Evolutionary conservation across 1,139 yeast species (phyloP).

Genomic region (Yamadazyma mexicana): DNA sequence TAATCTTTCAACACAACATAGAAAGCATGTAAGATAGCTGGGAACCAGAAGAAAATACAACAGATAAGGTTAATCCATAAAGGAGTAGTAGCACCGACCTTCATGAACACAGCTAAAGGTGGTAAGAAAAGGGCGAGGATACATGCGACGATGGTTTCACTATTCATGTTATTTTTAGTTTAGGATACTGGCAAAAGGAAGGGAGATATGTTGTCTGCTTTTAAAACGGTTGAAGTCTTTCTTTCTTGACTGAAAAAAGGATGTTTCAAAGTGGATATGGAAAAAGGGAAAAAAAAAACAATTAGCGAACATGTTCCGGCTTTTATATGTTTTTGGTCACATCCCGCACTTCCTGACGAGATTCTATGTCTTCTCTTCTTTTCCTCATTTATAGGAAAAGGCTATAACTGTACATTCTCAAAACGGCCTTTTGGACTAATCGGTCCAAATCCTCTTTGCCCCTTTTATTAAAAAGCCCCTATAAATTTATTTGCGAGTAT

Average conservation of each 20-base stretch:
- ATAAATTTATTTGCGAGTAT: too few relatives aligned
- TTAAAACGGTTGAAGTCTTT: background rate
- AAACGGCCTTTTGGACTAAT: too few relatives aligned
- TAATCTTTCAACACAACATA: slow-evolving; percentile 52
- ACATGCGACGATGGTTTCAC: slow-evolving; percentile 45
- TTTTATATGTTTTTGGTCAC: slow-evolving; percentile 1
- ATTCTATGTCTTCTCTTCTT: background rate
- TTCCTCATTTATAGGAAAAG: too few relatives aligned
- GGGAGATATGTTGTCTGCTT: background rate
- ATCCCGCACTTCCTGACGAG: background rate
- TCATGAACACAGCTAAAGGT: slow-evolving; percentile 71
- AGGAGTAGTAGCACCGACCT: slow-evolving; percentile 59
- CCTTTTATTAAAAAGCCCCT: too few relatives aligned
- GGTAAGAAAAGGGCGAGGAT: slow-evolving; percentile 61
- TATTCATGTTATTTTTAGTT: too few relatives aligned
- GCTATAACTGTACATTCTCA: too few relatives aligned
- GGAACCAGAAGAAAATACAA: slow-evolving; percentile 69
- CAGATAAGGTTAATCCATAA: slow-evolving; percentile 62
- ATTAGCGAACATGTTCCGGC: background rate
- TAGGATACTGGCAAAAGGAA: background rate
- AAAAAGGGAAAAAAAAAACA: too few relatives aligned
- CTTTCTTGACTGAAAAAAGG: too few relatives aligned
- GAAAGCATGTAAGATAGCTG: slow-evolving; percentile 73
- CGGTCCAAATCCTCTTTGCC: too few relatives aligned
- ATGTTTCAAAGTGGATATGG: too few relatives aligned